Evolutionary conservation across 805 yeast genomes (phyloP).

Genomic region (Saccharomycopsis sp.): DNA sequence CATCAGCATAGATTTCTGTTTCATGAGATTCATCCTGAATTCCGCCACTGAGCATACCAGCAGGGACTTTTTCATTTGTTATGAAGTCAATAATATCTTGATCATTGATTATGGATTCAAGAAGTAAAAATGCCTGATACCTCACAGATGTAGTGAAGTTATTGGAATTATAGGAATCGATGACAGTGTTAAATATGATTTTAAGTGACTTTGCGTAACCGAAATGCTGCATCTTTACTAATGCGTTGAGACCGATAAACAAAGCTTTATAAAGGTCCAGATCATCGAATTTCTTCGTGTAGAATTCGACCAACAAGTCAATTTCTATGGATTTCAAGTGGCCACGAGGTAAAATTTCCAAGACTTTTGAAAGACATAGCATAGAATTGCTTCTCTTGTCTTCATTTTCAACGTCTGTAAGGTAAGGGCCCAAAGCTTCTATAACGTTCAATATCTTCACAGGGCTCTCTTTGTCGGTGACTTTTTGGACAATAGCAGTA

Average conservation of each 20-base stretch:
- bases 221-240: constrained; percentile 49
- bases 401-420: constrained; percentile 41
- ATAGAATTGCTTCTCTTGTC: constrained; percentile 35
- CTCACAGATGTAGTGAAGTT: constrained; percentile 58
- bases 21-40: constrained; percentile 41
- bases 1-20: constrained; percentile 26
- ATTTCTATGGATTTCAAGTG: constrained; percentile 39
- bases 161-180: constrained; percentile 44
- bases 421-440: constrained; percentile 38
- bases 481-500: not conserved
- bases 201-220: constrained; percentile 27
- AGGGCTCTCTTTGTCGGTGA: constrained; percentile 17
- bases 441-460: constrained; percentile 38
- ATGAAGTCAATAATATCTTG: constrained; percentile 24
- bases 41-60: constrained; percentile 28
- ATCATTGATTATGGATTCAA: constrained; percentile 33
- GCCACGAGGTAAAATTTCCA: constrained; percentile 26
- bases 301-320: constrained; percentile 48
- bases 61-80: constrained; percentile 3
- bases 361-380: constrained; percentile 34
- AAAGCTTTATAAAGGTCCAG: constrained; percentile 51
- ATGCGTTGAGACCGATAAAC: constrained; percentile 44
- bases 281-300: constrained; percentile 50
- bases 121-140: constrained; percentile 46
- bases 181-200: constrained; percentile 33